Percentiles rank a stretch among this genome's conserved stretches.
phyloP scores from a whole-genome alignment of 2,329 filamentous ascomycete species.

The Macrophomina tecta region DNA sequence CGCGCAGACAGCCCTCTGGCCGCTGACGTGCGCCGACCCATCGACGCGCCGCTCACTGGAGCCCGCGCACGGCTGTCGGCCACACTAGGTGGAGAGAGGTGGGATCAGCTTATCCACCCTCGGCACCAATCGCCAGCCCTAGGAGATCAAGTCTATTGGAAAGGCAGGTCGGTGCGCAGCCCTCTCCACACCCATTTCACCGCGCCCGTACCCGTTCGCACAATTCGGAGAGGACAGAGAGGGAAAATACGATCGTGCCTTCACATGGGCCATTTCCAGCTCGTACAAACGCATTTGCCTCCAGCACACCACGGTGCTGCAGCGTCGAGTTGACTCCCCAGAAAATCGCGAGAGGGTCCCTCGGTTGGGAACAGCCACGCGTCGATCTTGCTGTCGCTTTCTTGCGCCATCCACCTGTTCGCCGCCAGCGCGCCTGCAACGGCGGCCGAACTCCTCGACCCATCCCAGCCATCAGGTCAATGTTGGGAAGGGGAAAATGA shows the following conservation, averaged over 20 bases:
- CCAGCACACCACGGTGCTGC: neutral
- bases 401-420: neutral
- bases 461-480: neutral
- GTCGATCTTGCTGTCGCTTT: slow-evolving; percentile 4
- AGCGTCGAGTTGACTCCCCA: neutral
- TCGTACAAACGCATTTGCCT: neutral
- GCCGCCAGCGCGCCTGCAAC: neutral
- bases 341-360: neutral
- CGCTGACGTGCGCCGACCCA: slow-evolving; percentile 21
- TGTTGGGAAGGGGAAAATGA: neutral
- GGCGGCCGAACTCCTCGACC: neutral
- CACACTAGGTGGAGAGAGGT: slow-evolving; percentile 17
- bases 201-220: neutral
- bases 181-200: slow-evolving; percentile 19
- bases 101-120: slow-evolving; percentile 20
- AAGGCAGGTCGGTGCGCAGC: slow-evolving; percentile 15
- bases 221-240: neutral
- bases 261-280: neutral
- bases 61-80: slow-evolving; percentile 16
- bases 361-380: neutral
- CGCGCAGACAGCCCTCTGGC: neutral
- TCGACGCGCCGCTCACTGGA: neutral
- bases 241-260: neutral
- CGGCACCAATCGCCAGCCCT: slow-evolving; percentile 25
- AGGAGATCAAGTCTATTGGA: slow-evolving; percentile 22